These are phyloP conservation scores for Globisporangium carolinianum DNA, from an alignment of 352 stramenopile species.

Conservation along the genomic window DNA sequence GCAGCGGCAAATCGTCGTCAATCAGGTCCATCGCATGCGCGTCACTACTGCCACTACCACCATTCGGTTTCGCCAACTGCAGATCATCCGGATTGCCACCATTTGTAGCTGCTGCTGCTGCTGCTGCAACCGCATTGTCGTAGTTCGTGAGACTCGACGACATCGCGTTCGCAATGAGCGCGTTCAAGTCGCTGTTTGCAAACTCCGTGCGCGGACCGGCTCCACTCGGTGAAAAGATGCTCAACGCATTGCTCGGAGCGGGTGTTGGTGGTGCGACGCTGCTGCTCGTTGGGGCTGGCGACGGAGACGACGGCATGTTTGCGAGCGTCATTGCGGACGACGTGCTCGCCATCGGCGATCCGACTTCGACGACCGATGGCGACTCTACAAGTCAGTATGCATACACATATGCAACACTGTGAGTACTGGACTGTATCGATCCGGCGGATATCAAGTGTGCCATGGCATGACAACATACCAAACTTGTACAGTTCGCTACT, in stretches of 20 bases:
- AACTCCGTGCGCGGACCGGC: constrained; percentile 10
- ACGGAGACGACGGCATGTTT: constrained; percentile 12
- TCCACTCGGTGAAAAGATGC: constrained; percentile 54
- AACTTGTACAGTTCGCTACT: constrained; percentile 24
- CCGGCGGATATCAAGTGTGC: not conserved
- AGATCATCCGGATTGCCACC: not conserved
- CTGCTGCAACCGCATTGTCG: constrained; percentile 3
- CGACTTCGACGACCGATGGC: constrained; percentile 44
- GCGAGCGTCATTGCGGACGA: constrained; percentile 31
- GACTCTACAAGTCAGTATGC: constrained; percentile 16
- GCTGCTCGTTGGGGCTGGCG: not conserved
- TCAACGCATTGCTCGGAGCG: constrained; percentile 58
- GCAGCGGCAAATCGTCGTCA: constrained; percentile 63
- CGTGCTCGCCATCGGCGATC: constrained; percentile 23
- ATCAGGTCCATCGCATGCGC: constrained; percentile 49
- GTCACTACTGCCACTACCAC: not conserved
- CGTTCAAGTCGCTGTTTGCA: constrained; percentile 15
- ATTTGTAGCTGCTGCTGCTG: constrained; percentile 2
- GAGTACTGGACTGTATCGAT: not conserved
- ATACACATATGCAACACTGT: not conserved
- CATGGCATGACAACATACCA: constrained; percentile 13
- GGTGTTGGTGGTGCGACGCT: not conserved
- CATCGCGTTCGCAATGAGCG: constrained; percentile 14
- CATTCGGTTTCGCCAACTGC: not conserved
- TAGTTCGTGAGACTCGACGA: constrained; percentile 20